Evolutionary conservation across 129 eudicot species (phyloP).

Genomic region (Centella asiatica): DNA sequence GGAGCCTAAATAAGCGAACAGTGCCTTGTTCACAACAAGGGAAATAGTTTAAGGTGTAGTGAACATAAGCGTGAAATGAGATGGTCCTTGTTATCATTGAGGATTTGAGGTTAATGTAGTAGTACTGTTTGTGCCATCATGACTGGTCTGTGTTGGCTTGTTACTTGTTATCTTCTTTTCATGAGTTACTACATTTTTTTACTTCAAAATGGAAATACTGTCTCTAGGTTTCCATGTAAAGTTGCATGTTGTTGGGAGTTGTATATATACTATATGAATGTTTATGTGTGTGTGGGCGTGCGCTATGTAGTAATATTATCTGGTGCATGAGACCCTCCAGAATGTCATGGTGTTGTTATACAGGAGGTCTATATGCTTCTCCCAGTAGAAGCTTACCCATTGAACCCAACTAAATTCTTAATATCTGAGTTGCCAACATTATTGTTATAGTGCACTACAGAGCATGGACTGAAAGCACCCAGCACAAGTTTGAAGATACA

Average conservation of each 20-base stretch:
- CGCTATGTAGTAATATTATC: not conserved
- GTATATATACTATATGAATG: no score
- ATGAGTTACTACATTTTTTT: not conserved
- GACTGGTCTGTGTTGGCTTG: not conserved
- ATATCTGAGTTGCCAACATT: slow-evolving; percentile 14
- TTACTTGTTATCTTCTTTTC: not conserved
- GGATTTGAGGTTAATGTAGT: no score
- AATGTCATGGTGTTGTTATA: not conserved
- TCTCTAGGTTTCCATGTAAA: not conserved
- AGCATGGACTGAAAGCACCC: slow-evolving; percentile 96
- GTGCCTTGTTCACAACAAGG: no score
- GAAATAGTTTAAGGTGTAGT: no score
- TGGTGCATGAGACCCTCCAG: not conserved
- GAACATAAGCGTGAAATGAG: no score
- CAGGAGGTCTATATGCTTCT: not conserved
- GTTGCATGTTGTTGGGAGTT: not conserved
- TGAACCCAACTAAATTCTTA: not conserved
- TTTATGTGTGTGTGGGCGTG: no score
- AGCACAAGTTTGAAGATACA: slow-evolving; percentile 96
- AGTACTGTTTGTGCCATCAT: not conserved
- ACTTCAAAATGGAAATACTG: not conserved
- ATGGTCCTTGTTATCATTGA: no score
- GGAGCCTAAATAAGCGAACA: no score
- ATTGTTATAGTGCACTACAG: slow-evolving; percentile 68
- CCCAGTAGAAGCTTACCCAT: not conserved